Evolutionary conservation across 2,329 filamentous ascomycete species (phyloP), one percentile per base, ranked within the genome.

Genomic region (Pseudocercospora crystallina): DNA sequence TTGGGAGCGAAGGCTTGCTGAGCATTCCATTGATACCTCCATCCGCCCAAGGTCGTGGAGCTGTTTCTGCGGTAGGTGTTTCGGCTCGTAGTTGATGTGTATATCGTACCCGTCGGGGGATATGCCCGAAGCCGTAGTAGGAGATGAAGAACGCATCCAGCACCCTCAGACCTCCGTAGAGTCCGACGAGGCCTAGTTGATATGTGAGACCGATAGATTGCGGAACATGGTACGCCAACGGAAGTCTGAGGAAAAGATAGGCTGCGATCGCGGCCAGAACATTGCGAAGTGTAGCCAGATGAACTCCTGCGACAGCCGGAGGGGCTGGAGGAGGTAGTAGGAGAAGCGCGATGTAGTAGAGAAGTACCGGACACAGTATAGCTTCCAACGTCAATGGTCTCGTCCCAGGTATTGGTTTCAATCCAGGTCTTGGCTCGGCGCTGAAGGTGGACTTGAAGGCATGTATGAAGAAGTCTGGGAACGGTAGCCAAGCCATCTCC

Each of bases 151-250:
- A 75, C 8, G 67, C 70, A 51, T 75, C 72, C 9, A 75, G 38
- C 3, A 75, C 73, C 30, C 72, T 57, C 39, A 67, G 68, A 8
- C 70, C 68, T 8, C 73, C 73, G 44, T 75, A 75, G 2, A 74
- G 50, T 3, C 72, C 72, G 1, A 75, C 71, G 5, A 75, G 67
- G 4, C 70, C 69, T 12, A 75, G 69, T 47, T 75, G 72, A 44
- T 75, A 75, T 12, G 71, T 75, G 13, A 75, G 61, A n/a, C 72
- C 72, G 35, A 75, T 71, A 49, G 69, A 73, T 51, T 72, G 72
- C 5, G 72, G 71, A 4, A 74, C 69, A 57, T 75, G 67, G 41
- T 75, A 74, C 3, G 62, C 64, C 4, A 75, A 63, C 11, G 73
- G 72, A 11, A 75, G 56, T 5, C 72, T 66, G 42, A 75, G 68